phyloP scores from a whole-genome alignment of 2,329 filamentous ascomycete species.

The Byssothecium circinans region DNA sequence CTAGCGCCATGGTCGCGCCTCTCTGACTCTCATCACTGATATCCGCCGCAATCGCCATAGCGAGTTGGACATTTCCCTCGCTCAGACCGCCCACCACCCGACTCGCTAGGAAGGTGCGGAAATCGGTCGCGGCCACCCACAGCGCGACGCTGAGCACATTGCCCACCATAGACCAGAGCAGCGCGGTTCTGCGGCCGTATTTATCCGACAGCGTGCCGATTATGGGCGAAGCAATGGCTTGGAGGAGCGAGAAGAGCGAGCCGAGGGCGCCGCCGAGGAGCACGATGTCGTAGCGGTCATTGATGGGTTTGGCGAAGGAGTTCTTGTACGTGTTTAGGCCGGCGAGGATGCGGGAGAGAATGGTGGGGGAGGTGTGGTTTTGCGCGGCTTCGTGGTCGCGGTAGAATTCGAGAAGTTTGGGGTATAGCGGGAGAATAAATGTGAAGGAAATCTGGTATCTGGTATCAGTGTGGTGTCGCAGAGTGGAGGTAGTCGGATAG shows the following conservation, averaged over 20 bases:
- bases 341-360: conserved; percentile 76
- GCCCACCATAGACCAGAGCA: conserved; percentile 88
- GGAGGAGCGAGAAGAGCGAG: conserved; percentile 89
- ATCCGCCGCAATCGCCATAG: conserved; percentile 94
- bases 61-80: conserved; percentile 95
- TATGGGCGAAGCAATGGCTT: conserved; percentile 87
- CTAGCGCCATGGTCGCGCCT: conserved; percentile 91
- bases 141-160: conserved; percentile 92
- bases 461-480: conserved; percentile 5
- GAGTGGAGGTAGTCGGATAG: not conserved
- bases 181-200: conserved; percentile 81
- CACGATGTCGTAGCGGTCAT: conserved; percentile 95
- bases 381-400: conserved; percentile 73
- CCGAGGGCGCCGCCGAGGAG: conserved; percentile 90
- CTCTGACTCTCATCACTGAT: conserved; percentile 84
- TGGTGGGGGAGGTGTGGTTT: conserved; percentile 57
- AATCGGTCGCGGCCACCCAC: conserved; percentile 92
- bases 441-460: conserved; percentile 87
- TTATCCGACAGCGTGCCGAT: conserved; percentile 88
- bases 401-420: conserved; percentile 94
- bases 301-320: conserved; percentile 87
- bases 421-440: conserved; percentile 95
- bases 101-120: conserved; percentile 93
- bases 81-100: conserved; percentile 89
- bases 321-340: conserved; percentile 95